These are phyloP conservation scores for Aspergillus carbonarius DNA, from an alignment of 2,329 filamentous ascomycete species.

Conservation along the genomic window DNA sequence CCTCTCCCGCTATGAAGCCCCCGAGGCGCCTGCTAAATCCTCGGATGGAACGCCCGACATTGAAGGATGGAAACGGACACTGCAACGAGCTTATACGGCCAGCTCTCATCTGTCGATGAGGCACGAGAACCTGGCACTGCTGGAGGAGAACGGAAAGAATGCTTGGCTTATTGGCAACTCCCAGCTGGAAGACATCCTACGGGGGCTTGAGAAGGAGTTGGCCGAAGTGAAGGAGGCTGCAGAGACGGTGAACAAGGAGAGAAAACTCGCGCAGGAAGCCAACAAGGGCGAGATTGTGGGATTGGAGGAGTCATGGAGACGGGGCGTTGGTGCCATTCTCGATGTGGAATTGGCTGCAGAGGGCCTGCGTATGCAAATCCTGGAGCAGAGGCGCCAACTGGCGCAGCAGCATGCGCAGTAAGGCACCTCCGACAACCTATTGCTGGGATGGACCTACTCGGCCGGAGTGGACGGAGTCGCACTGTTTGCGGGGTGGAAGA, in stretches of 20 bases:
- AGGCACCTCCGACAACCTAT: neutral
- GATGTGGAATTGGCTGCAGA: conserved; percentile 87
- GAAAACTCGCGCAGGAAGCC: conserved; percentile 69
- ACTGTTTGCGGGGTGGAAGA: neutral
- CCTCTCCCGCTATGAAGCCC: conserved; percentile 77
- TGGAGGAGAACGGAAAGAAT: conserved; percentile 81
- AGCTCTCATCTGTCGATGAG: conserved; percentile 58
- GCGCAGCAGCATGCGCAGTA: conserved; percentile 37
- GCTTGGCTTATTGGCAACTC: conserved; percentile 87
- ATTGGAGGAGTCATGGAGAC: conserved; percentile 76
- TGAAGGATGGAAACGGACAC: conserved; percentile 50
- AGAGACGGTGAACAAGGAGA: conserved; percentile 69
- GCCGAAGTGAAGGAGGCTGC: conserved; percentile 65
- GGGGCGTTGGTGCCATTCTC: conserved; percentile 72
- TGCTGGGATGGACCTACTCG: neutral
- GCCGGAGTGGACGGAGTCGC: neutral
- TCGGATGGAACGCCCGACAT: conserved; percentile 33
- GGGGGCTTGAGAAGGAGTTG: conserved; percentile 71
- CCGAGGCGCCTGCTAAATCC: conserved; percentile 56
- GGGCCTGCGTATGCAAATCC: conserved; percentile 63
- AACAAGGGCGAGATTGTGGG: conserved; percentile 70
- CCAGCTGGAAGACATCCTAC: conserved; percentile 71
- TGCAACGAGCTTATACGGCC: conserved; percentile 58
- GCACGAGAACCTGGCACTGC: conserved; percentile 65
- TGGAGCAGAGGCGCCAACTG: conserved; percentile 57